Percentiles rank a stretch among this genome's conserved stretches.
phyloP scores from a whole-genome alignment of 768 basidiomycete genomes.

The Auricularia heimuer region DNA sequence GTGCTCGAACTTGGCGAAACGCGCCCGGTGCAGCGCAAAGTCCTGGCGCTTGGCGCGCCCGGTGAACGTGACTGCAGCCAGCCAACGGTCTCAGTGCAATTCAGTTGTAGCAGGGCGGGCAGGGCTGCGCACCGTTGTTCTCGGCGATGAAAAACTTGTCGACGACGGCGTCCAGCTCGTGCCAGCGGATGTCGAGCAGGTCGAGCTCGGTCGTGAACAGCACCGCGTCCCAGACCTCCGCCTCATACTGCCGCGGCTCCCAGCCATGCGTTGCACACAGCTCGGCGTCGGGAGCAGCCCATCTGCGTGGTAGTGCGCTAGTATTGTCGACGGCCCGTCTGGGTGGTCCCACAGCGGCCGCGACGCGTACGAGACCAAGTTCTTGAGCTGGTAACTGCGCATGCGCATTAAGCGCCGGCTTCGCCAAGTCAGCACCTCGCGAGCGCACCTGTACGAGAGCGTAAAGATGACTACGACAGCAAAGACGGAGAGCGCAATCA shows the following conservation, averaged over 20 bases:
- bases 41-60: slow-evolving; percentile 45
- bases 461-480: not conserved
- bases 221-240: slow-evolving; percentile 42
- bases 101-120: not conserved
- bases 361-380: slow-evolving; percentile 45
- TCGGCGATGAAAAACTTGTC: slow-evolving; percentile 54
- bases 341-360: slow-evolving; percentile 50
- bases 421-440: not conserved
- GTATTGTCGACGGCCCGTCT: slow-evolving; percentile 35
- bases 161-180: slow-evolving; percentile 48
- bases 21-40: slow-evolving; percentile 35
- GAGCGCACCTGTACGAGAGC: not conserved
- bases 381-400: slow-evolving; percentile 38
- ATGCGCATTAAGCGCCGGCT: not conserved
- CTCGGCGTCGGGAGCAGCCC: slow-evolving; percentile 34
- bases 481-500: not conserved
- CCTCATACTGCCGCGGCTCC: slow-evolving; percentile 23
- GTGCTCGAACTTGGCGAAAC: slow-evolving; percentile 40
- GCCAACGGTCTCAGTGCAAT: not conserved
- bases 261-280: slow-evolving; percentile 48
- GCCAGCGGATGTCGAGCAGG: slow-evolving; percentile 50
- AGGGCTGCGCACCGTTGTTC: slow-evolving; percentile 28
- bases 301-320: slow-evolving; percentile 49
- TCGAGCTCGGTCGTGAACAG: slow-evolving; percentile 57
- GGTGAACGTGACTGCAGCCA: slow-evolving; percentile 36